Base-by-base conservation (phyloP, 148 eudicot species). In the Vaccinium myrtillus region DNA sequence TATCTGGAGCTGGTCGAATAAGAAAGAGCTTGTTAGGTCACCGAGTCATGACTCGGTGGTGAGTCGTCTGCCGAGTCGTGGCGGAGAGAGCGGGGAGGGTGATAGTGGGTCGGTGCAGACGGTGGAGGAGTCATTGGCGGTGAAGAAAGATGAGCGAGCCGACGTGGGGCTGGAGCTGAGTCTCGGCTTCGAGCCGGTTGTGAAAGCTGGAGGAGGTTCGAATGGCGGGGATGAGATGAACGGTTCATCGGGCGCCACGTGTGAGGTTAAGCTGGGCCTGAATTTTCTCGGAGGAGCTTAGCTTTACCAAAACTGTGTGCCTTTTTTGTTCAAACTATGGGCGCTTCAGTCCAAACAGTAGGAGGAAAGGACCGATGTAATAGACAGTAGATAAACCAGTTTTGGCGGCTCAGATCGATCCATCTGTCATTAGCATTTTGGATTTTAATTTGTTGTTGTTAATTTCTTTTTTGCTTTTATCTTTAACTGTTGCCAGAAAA, bases 31-130 rank as follows among this genome's bases (percentile, higher is more conserved):
- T 12, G 75, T 14, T 14, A n/a, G 92, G 87, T 88, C 93, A 15
- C 49, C 90, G 86, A 92, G 97, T 83, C 94, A 91, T 25, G 95
- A 88, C 84, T 91, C 95, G 18, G 82, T 81, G 85, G 86, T 18
- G 0, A 81, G 51, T 15, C 67, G 25, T 13, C 79, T 46, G 0
- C 81, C 69, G 6, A 54, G 82, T 91, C 16, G 86, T 74, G 15
- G 81, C 54, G 9, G 39, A 21, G 58, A 84, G 83, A 50, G 46
- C 79, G 58, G 85, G 46, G 77, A 83, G 43, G 84, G 88, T 8
- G 78, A 71, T 39, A 90, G 83, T 58, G 84, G 79, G 27, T 92
- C 91, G 0, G 86, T 74, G 10, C 91, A 90, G 70, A 90, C 92
- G 19, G 89, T 90, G 39, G 88, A 87, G 83, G 82, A 81, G n/a